Evolutionary conservation across 768 basidiomycete genomes (phyloP).

Genomic region (Tulasnella sp.): DNA sequence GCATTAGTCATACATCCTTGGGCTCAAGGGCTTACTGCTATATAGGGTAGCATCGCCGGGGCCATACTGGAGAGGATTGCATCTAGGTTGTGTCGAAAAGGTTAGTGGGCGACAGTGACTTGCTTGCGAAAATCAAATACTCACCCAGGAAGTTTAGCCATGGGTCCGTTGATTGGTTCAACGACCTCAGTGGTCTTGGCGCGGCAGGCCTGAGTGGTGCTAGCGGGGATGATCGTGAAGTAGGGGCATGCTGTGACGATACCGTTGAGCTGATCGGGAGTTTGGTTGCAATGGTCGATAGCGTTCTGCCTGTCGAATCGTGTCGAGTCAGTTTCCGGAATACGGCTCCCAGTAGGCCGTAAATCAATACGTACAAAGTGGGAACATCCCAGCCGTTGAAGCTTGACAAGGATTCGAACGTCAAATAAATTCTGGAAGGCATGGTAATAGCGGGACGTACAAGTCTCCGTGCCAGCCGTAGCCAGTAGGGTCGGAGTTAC

Average conservation of each 20-base stretch:
- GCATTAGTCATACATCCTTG: not conserved
- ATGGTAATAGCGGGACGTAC: slow-evolving; percentile 19
- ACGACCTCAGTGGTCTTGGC: slow-evolving; percentile 26
- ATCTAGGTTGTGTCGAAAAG: not conserved
- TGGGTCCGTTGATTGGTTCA: slow-evolving; percentile 20
- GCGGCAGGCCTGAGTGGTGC: slow-evolving; percentile 25
- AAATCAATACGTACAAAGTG: not conserved
- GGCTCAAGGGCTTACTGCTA: not conserved
- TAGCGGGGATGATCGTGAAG: slow-evolving; percentile 26
- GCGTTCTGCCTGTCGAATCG: slow-evolving; percentile 1
- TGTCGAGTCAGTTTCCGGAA: not conserved
- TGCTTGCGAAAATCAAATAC: not conserved
- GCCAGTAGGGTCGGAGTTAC: slow-evolving; percentile 15
- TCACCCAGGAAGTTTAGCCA: slow-evolving; percentile 18
- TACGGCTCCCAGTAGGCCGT: no score
- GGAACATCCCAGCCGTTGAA: not conserved
- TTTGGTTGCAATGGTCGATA: slow-evolving; percentile 10
- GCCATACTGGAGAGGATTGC: slow-evolving; percentile 7
- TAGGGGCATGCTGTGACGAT: slow-evolving; percentile 23
- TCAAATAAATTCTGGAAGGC: not conserved
- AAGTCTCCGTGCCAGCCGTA: slow-evolving; percentile 17
- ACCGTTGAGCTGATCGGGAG: not conserved
- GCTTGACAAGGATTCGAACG: not conserved
- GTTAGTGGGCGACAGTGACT: not conserved
- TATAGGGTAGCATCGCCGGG: slow-evolving; percentile 4